Evolutionary conservation across 2,329 filamentous ascomycete genomes (phyloP).

Genomic region (Sordariomycetes sp.): DNA sequence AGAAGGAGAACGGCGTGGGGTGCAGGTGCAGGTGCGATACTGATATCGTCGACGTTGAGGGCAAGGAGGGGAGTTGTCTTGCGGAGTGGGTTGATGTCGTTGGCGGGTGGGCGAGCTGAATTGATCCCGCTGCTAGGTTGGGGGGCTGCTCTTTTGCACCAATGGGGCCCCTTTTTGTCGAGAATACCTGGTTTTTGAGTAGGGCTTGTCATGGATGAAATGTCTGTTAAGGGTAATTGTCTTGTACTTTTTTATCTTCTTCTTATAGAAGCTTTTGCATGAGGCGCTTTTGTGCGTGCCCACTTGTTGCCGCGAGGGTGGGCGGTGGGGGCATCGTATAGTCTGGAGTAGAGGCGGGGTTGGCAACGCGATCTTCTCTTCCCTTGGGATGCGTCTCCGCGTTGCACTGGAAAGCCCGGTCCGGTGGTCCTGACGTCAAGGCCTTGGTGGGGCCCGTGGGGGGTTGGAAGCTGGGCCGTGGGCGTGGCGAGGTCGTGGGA

Average conservation of each 20-base stretch:
- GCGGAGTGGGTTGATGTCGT: constrained; percentile 96
- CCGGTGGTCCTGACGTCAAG: no score
- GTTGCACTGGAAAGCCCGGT: no score
- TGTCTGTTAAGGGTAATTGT: no score
- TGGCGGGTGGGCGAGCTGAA: constrained; percentile 66
- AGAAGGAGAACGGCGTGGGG: constrained; percentile 91
- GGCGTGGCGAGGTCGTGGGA: no score
- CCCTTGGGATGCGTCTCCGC: no score
- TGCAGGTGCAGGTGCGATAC: constrained; percentile 95
- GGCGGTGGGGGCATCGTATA: background rate
- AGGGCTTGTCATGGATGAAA: no score
- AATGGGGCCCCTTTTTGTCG: no score
- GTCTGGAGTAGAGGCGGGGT: background rate
- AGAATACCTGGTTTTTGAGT: no score
- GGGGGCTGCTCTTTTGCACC: no score
- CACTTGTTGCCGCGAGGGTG: background rate
- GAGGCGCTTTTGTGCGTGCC: background rate
- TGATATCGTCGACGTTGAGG: constrained; percentile 94
- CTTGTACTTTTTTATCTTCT: no score
- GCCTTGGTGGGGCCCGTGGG: no score
- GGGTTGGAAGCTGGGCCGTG: no score
- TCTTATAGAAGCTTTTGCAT: background rate
- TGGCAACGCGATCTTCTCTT: background rate
- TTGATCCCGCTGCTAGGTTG: background rate
- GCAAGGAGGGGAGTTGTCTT: constrained; percentile 90